Evolutionary conservation across 352 stramenopile genomes (phyloP).

Genomic region (Pilasporangium apinafurcum): DNA sequence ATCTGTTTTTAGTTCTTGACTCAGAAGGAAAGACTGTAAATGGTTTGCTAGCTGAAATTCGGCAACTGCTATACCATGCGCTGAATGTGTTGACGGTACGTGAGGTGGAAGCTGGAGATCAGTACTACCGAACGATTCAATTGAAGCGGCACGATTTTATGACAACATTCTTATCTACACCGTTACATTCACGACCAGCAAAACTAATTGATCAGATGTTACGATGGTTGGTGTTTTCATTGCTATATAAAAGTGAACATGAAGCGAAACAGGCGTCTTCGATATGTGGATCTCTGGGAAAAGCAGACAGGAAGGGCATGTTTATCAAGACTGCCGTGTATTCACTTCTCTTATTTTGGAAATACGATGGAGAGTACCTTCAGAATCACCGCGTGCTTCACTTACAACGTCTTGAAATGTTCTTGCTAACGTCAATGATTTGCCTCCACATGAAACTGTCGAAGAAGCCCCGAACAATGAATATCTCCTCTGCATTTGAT

Average conservation of each 20-base stretch:
- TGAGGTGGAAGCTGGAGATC: conserved; percentile 20
- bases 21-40: conserved; percentile 26
- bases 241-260: conserved; percentile 35
- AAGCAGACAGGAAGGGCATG: conserved; percentile 24
- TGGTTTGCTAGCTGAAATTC: conserved; percentile 25
- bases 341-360: conserved; percentile 43
- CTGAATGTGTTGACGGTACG: conserved; percentile 32
- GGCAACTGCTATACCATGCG: conserved; percentile 45
- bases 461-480: conserved; percentile 22
- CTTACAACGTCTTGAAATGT: conserved; percentile 31
- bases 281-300: conserved; percentile 16
- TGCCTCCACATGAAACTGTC: conserved; percentile 15
- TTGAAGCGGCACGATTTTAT: conserved; percentile 20
- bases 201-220: conserved; percentile 32
- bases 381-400: conserved; percentile 20
- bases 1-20: conserved; percentile 24
- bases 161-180: conserved; percentile 19
- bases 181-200: conserved; percentile 16
- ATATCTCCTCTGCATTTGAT: conserved; percentile 1
- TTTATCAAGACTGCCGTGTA: conserved; percentile 49
- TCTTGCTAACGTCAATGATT: conserved; percentile 53
- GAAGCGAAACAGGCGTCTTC: conserved; percentile 18
- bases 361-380: conserved; percentile 32
- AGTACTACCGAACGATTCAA: conserved; percentile 9
- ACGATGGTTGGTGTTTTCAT: conserved; percentile 33